Conservation (phyloP, 2,329 filamentous ascomycete species). For the Dactylellina parvicollis region DNA sequence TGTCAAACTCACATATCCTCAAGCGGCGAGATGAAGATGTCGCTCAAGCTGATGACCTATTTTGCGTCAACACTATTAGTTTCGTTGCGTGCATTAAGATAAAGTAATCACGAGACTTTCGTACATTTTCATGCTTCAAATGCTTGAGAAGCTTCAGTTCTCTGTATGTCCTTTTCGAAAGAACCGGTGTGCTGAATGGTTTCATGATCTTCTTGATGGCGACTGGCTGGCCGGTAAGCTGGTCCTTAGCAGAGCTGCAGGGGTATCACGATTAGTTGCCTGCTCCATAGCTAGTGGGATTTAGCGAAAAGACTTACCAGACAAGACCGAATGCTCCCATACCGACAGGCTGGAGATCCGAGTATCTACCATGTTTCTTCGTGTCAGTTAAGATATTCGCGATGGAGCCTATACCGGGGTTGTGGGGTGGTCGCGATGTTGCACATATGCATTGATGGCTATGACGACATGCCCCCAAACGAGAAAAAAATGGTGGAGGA, state of each 20-base stretch:
- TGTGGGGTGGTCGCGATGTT: slow-evolving; percentile 49
- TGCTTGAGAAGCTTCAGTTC: slow-evolving; percentile 98
- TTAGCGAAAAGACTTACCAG: slow-evolving; percentile 72
- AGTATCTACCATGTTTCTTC: slow-evolving; percentile 72
- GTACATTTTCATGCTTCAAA: slow-evolving; percentile 92
- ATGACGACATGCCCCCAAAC: slow-evolving; percentile 50
- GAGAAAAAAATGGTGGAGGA: slow-evolving; percentile 25
- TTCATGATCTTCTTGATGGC: slow-evolving; percentile 99
- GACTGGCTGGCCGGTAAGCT: slow-evolving; percentile 95
- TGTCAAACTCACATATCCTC: slow-evolving; percentile 84
- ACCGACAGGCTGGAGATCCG: slow-evolving; percentile 95
- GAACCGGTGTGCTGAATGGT: slow-evolving; percentile 97
- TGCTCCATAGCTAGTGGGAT: neutral
- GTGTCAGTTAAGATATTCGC: slow-evolving; percentile 24
- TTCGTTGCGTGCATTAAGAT: neutral
- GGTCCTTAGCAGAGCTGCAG: slow-evolving; percentile 89
- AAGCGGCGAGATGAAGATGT: slow-evolving; percentile 98
- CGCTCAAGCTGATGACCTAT: slow-evolving; percentile 95
- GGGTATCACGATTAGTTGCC: neutral
- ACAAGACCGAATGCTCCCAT: slow-evolving; percentile 99
- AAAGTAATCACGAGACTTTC: slow-evolving; percentile 58
- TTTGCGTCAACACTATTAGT: slow-evolving; percentile 35
- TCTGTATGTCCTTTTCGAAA: slow-evolving; percentile 96
- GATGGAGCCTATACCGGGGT: neutral
- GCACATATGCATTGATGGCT: slow-evolving; percentile 22